Base-by-base conservation (phyloP, 371 early-diverging fungal species). In the Mucor circinelloides region DNA sequence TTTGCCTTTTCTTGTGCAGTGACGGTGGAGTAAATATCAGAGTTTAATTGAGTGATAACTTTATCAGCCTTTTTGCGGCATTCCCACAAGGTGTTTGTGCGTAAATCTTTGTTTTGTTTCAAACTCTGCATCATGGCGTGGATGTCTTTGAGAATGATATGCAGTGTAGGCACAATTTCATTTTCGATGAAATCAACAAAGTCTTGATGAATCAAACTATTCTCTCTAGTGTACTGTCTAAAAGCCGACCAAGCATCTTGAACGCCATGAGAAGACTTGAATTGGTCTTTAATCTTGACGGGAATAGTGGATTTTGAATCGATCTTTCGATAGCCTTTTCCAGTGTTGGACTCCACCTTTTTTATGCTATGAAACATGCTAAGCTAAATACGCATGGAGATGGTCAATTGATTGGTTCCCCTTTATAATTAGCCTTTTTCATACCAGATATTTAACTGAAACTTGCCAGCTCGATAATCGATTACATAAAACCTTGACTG, bases 201-300 rank as follows among this genome's bases (percentile, higher is more conserved):
- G 36, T 72, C 72, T 42, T 68, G 60, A 42, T 72, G 72, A 38
- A 72, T 58, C 32, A 72, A 36, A 19, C 68, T 68, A n/a, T 72
- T 72, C 58, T 72, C 72, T 21, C 72, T 55, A 2, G 68, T 61
- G 27, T 64, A 72, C 19, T 72, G 68, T 42, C 68, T 42, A 28
- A 72, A 72, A 15, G 72, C 68, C 8, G 52, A 17, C 72, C 72
- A 72, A 23, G 72, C 72, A 61, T 72, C 72, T 36, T 72, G 68
- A 13, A 72, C 72, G 12, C 72, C 72, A 44, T 68, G 46, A 0
- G 72, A 68, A 5, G 72, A 68, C 36, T 72, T 72, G 34, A 72
- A 72, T 28, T 72, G 68, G 50, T 68, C 57, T 68, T 65, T 59
- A 23, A 72, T 65, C 28, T 57, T 58, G 5, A 50, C 21, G 6